Conservation (phyloP, 2,329 filamentous ascomycete genomes). For the Hypoxylon sp. region DNA sequence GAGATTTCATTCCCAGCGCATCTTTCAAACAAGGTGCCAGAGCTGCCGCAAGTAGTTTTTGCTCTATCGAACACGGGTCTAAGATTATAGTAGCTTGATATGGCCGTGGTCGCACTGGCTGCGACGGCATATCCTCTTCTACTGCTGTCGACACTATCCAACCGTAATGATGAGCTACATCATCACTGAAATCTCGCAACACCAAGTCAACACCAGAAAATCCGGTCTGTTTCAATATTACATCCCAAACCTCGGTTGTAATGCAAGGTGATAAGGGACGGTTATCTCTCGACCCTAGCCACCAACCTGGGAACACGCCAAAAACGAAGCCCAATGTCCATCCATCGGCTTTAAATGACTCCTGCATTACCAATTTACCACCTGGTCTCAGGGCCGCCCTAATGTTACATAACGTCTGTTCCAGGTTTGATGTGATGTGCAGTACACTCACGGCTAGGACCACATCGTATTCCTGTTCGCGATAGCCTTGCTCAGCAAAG, state of each 20-base stretch:
- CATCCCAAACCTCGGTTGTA: constrained; percentile 25
- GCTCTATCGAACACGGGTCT: no score
- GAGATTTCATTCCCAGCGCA: no score
- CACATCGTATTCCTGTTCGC: constrained; percentile 31
- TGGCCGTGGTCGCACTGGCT: neutral
- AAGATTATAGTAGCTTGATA: neutral
- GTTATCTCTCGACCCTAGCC: constrained; percentile 20
- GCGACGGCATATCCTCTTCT: neutral
- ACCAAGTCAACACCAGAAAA: constrained; percentile 31
- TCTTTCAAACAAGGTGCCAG: no score
- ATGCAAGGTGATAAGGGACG: constrained; percentile 25
- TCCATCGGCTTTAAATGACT: constrained; percentile 16
- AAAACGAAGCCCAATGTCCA: constrained; percentile 38
- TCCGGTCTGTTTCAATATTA: constrained; percentile 22
- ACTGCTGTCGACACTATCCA: constrained; percentile 27
- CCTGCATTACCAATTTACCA: constrained; percentile 40
- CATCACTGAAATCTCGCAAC: constrained; percentile 27
- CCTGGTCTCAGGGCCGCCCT: constrained; percentile 39
- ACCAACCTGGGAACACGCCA: constrained; percentile 45
- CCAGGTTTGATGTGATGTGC: constrained; percentile 28
- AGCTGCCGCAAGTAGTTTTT: no score
- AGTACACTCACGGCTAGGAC: constrained; percentile 41
- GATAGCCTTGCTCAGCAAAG: constrained; percentile 31
- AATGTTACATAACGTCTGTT: constrained; percentile 20
- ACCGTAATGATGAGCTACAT: constrained; percentile 16